A percentile compares a stretch with the other conserved stretches of the same genome.
These are phyloP conservation scores for Rhipidocladum racemiflorum DNA, from an alignment of 176 grass and related monocot genomes.

Conservation along the genomic window DNA sequence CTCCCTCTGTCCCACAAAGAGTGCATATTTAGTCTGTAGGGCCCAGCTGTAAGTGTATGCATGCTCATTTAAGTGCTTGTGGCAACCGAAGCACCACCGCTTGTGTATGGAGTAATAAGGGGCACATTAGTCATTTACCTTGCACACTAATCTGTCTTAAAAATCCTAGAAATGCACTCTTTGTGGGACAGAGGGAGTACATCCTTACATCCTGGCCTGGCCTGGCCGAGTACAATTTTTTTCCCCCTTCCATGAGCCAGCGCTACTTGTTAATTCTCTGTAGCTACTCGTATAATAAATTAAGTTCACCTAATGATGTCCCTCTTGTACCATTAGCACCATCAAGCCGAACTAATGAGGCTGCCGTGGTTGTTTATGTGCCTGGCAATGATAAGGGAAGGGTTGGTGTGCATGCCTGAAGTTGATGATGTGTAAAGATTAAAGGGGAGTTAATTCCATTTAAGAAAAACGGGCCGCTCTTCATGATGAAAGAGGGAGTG, in stretches of 20 bases:
- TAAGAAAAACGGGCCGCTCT: neutral
- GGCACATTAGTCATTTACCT: too few relatives aligned
- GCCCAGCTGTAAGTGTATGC: too few relatives aligned
- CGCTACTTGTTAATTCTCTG: neutral
- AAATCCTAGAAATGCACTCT: too few relatives aligned
- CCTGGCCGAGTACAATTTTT: neutral
- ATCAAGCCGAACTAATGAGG: neutral
- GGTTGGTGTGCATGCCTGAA: neutral
- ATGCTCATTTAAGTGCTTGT: too few relatives aligned
- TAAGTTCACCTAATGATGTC: slow-evolving; percentile 33
- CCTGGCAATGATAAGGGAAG: slow-evolving; percentile 36
- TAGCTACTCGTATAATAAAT: neutral
- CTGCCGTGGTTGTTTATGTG: slow-evolving; percentile 14
- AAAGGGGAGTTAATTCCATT: neutral
- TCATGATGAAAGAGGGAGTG: slow-evolving; percentile 14
- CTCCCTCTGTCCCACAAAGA: too few relatives aligned
- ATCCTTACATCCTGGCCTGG: neutral
- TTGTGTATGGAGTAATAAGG: too few relatives aligned
- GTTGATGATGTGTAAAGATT: slow-evolving; percentile 6
- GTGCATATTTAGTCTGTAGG: too few relatives aligned
- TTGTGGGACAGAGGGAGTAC: too few relatives aligned
- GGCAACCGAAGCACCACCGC: too few relatives aligned
- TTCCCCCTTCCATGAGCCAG: neutral
- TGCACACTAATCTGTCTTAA: too few relatives aligned
- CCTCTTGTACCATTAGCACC: slow-evolving; percentile 24